phyloP scores from a whole-genome alignment of 768 basidiomycete genomes.

The Tylopilus subfusipes region DNA sequence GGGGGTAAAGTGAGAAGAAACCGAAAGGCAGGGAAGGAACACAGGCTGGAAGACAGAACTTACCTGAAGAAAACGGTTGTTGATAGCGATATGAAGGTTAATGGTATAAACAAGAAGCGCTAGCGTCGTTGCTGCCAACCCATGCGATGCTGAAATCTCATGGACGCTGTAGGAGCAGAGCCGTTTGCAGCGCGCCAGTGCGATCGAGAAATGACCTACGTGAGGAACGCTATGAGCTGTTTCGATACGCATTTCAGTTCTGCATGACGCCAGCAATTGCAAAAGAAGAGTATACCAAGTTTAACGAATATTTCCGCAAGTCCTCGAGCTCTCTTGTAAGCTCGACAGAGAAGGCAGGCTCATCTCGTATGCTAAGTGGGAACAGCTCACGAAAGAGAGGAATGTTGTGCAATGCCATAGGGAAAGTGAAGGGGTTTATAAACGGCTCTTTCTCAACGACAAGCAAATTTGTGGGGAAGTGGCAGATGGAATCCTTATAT shows the following conservation, averaged over 20 bases:
- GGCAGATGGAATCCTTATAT: not conserved
- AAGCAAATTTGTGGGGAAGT: conserved; percentile 9
- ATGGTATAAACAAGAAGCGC: conserved; percentile 30
- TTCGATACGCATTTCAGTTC: not conserved
- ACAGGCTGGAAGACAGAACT: not conserved
- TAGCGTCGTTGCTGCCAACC: conserved; percentile 20
- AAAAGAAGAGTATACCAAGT: conserved; percentile 14
- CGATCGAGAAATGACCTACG: conserved; percentile 13
- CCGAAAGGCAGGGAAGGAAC: not conserved
- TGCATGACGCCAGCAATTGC: not conserved
- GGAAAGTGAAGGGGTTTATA: not conserved
- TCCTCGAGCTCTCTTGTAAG: conserved; percentile 21
- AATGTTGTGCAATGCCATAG: conserved; percentile 9
- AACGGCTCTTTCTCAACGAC: not conserved
- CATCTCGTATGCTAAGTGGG: not conserved
- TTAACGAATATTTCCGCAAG: conserved; percentile 20
- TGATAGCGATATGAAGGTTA: conserved; percentile 24
- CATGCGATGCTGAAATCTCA: conserved; percentile 17
- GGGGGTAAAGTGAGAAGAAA: not conserved
- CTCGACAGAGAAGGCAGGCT: conserved; percentile 8
- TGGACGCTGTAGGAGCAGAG: conserved; percentile 17
- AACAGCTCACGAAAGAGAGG: not conserved
- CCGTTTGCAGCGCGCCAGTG: not conserved
- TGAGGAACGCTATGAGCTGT: conserved; percentile 28
- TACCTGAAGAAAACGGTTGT: conserved; percentile 19